phyloP scores from a whole-genome alignment of 768 basidiomycete genomes.

The Podaxis mareebaensis region DNA sequence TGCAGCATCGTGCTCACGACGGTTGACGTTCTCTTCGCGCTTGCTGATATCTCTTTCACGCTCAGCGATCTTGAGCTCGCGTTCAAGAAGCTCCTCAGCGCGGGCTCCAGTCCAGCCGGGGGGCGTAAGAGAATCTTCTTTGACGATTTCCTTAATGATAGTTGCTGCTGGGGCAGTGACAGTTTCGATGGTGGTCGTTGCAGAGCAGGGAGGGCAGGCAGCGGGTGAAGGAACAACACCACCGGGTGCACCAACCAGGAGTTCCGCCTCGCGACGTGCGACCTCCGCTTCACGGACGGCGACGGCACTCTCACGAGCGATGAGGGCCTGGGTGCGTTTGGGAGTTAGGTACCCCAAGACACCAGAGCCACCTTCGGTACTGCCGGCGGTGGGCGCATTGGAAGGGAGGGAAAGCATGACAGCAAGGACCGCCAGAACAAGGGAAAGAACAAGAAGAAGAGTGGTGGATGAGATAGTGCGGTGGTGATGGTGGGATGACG shows the following conservation, averaged over 20 bases:
- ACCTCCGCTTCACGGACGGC: conserved; percentile 87
- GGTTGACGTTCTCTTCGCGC: conserved; percentile 83
- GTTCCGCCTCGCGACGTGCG: conserved; percentile 84
- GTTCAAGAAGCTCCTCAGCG: conserved; percentile 79
- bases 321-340: conserved; percentile 78
- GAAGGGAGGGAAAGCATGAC: conserved; percentile 88
- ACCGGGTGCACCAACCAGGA: conserved; percentile 80
- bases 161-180: conserved; percentile 64
- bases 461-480: conserved; percentile 90
- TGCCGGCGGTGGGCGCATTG: conserved; percentile 37
- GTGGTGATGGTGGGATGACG: conserved; percentile 71
- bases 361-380: conserved; percentile 30
- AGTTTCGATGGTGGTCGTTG: conserved; percentile 56
- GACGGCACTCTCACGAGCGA: conserved; percentile 77
- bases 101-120: conserved; percentile 82
- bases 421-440: conserved; percentile 84
- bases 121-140: conserved; percentile 75
- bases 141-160: conserved; percentile 85
- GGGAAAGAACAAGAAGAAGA: conserved; percentile 81
- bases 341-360: conserved; percentile 77
- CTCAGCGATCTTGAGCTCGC: conserved; percentile 83
- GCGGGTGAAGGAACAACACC: conserved; percentile 66
- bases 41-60: conserved; percentile 85
- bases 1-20: conserved; percentile 83
- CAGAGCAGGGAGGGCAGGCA: conserved; percentile 59